phyloP scores from a whole-genome alignment of 305 asterid genomes.

The Solanum hybrid region DNA sequence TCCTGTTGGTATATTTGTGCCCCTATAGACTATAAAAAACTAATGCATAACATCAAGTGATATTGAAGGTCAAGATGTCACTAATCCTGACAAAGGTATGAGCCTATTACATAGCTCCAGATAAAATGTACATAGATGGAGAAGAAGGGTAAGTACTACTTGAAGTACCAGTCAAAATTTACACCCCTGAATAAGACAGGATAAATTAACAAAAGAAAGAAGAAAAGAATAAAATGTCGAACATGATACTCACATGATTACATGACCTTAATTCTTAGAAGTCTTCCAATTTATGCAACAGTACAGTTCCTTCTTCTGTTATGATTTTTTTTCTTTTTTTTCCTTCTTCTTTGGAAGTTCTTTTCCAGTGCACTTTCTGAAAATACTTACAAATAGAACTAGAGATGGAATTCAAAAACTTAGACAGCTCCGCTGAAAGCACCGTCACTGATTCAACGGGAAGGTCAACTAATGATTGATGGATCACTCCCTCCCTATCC shows the following conservation, averaged over 20 bases:
- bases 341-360: not conserved
- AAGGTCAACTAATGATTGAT: not conserved
- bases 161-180: not conserved
- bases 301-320: not conserved
- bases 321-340: not conserved
- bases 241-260: not conserved
- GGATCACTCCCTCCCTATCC: not conserved
- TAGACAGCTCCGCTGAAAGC: not conserved
- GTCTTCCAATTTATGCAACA: not conserved
- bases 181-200: not conserved
- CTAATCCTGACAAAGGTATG: not conserved
- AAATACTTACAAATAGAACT: not conserved
- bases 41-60: not conserved
- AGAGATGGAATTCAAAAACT: not conserved
- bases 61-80: not conserved
- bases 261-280: not conserved
- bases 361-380: not conserved
- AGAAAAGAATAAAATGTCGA: not conserved
- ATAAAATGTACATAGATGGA: not conserved
- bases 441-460: not conserved
- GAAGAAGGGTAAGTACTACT: not conserved
- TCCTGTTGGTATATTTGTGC: not conserved
- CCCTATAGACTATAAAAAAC: not conserved
- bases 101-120: not conserved
- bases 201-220: not conserved